phyloP scores from a whole-genome alignment of 495 filamentous ascomycete genomes.

The Pyrenula aspistea region DNA sequence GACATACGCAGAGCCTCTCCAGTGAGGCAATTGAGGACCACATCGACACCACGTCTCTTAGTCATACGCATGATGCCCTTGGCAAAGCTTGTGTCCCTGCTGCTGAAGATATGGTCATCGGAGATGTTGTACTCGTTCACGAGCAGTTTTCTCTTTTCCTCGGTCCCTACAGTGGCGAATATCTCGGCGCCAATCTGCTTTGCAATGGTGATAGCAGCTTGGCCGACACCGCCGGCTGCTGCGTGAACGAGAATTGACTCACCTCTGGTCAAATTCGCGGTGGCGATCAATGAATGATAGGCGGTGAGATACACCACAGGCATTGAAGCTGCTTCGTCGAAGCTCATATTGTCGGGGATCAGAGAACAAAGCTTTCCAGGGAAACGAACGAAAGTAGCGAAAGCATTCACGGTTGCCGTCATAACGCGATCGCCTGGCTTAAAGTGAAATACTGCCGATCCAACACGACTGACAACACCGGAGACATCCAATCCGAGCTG shows the following conservation, averaged over 20 bases:
- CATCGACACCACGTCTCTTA: conserved; percentile 43
- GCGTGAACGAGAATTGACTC: conserved; percentile 26
- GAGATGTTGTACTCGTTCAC: conserved; percentile 31
- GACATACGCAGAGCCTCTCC: conserved; percentile 26
- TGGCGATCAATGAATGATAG: conserved; percentile 37
- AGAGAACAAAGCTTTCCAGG: conserved; percentile 11
- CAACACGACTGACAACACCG: background rate
- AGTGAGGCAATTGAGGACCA: conserved; percentile 47
- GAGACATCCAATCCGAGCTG: background rate
- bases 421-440: conserved; percentile 35
- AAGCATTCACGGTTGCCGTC: conserved; percentile 25
- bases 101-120: conserved; percentile 27
- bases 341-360: conserved; percentile 32
- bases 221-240: conserved; percentile 47
- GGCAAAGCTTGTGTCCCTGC: conserved; percentile 32
- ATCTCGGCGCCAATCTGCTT: conserved; percentile 46
- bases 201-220: conserved; percentile 47
- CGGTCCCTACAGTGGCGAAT: conserved; percentile 45
- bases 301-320: conserved; percentile 48
- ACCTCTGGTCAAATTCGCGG: conserved; percentile 16
- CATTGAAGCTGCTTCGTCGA: conserved; percentile 40
- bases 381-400: conserved; percentile 16
- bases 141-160: conserved; percentile 46
- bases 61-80: conserved; percentile 36
- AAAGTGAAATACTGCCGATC: conserved; percentile 8